Evolutionary conservation across 257 asterid genomes (phyloP), one percentile per base, ranked within the genome.

Genomic region (Nicotiana otophora): DNA sequence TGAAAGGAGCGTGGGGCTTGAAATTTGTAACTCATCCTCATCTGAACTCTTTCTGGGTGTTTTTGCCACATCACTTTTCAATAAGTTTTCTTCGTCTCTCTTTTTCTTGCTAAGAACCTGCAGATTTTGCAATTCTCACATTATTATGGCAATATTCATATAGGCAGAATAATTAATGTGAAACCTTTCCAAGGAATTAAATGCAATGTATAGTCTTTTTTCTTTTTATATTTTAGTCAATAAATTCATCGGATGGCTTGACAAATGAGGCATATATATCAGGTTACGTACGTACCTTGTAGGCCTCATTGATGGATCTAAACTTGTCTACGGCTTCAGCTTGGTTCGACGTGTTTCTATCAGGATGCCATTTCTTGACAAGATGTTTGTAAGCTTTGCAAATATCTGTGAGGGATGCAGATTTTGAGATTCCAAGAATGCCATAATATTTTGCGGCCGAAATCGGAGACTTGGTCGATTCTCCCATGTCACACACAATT

Each of bases 361-460:
- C 98, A 5, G 98, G 98, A 33, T 96, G 96, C 95, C 99, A 94
- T 93, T 86, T 94, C 87, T 53, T 86, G 62, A 87, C 90, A 65
- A 95, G 93, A 54, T 89, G 87, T 79, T 90, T 91, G 89, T 95
- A 92, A 20, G 97, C 97, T 86, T 87, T 96, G 78, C 93, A 82
- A 83, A 94, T 90, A 4, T 94, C 99, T 14, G 90, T 34, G 61
- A 92, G 92, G 84, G 98, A 85, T 77, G 99, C 98, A 61, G 92
- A 81, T 77, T 86, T 92, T 11, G 97, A 81, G 78, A 95, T 88
- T 65, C 94, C 97, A 55, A 93, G 93, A 86, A 91, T 85, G 87
- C 84, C 69, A 82, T 92, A 85, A n/a, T 88, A 90, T 62, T 89
- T 89, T 16, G 87, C 14, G 23, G 79, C 48, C 23, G 84, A 12